phyloP scores from a whole-genome alignment of 1,139 yeast genomes.

The Kurtzmaniella quercitrusa region DNA sequence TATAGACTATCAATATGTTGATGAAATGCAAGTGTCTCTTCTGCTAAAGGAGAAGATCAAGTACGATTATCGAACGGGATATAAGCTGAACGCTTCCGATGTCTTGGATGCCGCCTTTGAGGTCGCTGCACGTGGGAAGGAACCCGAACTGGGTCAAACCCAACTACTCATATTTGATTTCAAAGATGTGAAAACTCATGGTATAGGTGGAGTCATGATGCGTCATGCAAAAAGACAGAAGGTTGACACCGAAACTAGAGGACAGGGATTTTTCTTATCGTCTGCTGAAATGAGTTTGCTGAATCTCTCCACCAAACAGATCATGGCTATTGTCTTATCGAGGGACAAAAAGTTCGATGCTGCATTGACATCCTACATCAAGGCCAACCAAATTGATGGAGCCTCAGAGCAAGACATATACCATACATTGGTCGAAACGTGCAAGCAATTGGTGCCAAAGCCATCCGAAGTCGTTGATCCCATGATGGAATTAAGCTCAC shows the following conservation, averaged over 20 bases:
- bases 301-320: slow-evolving; percentile 26
- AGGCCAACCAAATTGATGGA: slow-evolving; percentile 21
- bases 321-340: slow-evolving; percentile 57
- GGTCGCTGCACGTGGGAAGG: slow-evolving; percentile 6
- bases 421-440: slow-evolving; percentile 16
- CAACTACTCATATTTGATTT: slow-evolving; percentile 74
- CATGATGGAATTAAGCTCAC: slow-evolving; percentile 27
- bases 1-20: slow-evolving; percentile 63
- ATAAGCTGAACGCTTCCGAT: slow-evolving; percentile 30
- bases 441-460: slow-evolving; percentile 43
- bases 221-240: slow-evolving; percentile 14
- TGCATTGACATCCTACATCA: slow-evolving; percentile 39
- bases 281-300: slow-evolving; percentile 18
- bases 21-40: slow-evolving; percentile 56
- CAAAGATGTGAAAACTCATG: slow-evolving; percentile 56
- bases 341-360: slow-evolving; percentile 51
- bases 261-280: slow-evolving; percentile 23
- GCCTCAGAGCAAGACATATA: slow-evolving; percentile 12
- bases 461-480: slow-evolving; percentile 45
- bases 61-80: slow-evolving; percentile 43
- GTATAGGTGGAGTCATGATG: slow-evolving; percentile 29
- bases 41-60: slow-evolving; percentile 29
- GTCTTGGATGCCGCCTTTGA: slow-evolving; percentile 30
- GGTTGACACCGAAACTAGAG: slow-evolving; percentile 10
- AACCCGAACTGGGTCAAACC: neutral